Base-by-base conservation (phyloP, 129 eudicot genomes). In the Flaveria trinervia region DNA sequence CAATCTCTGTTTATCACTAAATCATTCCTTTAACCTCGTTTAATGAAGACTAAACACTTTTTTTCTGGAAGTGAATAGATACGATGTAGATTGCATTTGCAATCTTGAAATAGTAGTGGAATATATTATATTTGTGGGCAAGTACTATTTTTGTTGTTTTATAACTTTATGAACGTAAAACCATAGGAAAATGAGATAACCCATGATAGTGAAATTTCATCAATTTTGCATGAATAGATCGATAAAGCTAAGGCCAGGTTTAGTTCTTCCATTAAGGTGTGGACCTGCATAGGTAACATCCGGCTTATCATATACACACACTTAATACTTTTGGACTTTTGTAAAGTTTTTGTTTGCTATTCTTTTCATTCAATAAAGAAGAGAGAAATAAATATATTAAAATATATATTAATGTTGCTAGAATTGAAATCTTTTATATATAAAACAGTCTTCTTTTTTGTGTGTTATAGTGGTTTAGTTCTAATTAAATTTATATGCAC, bases 91-190 rank as follows among this genome's bases (percentile, higher is more conserved):
- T 59, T 44, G 28, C 78, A 74, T 60, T 59, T 60, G 45, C 78
- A 44, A 73, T 74, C 79, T 74, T 25, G 50, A 60, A 74, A 74
- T n/a, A 61, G 79, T 74, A 61, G 71, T 74, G 46, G 45, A 60
- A 74, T 60, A 74, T 74, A 59, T 74, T 60, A 74, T 74, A 59
- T 74, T 57, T 61, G 79, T 74, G 79, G 60, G 71, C 30, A 5
- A 46, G 77, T 18, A 28, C 59, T 54, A 59, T 26, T 60, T 61
- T 74, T 74, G 71, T 74, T 74, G 70, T 61, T 74, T 62, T 74
- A 2, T 74, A 61, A 26, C 23, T 5, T 52, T 52, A 43, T 74
- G 61, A 74, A 60, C 45, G 62, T 26, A 10, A 43, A 61, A 25
- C 62, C 41, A 14, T 3, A 61, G 44, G 45, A 61, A 74, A 74